Conservation (phyloP, 495 filamentous ascomycete genomes). For the Penicillium daleae region DNA sequence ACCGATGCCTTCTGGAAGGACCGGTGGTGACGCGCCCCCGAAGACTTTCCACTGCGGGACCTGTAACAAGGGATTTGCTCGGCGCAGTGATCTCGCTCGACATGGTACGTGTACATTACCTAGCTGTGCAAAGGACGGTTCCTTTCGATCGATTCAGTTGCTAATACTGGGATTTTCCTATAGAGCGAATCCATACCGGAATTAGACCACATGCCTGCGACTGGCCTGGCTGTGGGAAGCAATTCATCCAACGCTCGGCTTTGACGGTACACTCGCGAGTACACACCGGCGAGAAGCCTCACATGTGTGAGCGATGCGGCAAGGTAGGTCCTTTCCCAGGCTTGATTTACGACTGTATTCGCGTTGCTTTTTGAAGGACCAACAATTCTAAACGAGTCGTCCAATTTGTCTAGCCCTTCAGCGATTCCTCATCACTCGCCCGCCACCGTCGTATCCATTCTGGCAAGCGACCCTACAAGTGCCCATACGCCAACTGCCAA, state of each 20-base stretch:
- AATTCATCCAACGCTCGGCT: slow-evolving; percentile 97
- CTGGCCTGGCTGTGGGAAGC: slow-evolving; percentile 85
- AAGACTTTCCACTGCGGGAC: slow-evolving; percentile 92
- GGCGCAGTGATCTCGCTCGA: slow-evolving; percentile 90
- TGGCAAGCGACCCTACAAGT: slow-evolving; percentile 95
- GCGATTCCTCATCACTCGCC: slow-evolving; percentile 93
- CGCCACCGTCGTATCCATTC: slow-evolving; percentile 94
- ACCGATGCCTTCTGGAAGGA: slow-evolving; percentile 44
- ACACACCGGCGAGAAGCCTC: slow-evolving; percentile 97
- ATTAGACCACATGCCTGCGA: slow-evolving; percentile 92
- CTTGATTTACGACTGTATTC: background rate
- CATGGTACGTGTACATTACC: slow-evolving; percentile 69
- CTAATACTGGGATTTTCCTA: slow-evolving; percentile 24
- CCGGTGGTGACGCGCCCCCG: slow-evolving; percentile 55
- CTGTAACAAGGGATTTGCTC: slow-evolving; percentile 90
- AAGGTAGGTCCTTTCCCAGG: slow-evolving; percentile 64
- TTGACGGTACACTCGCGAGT: slow-evolving; percentile 94
- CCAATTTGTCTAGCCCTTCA: slow-evolving; percentile 75
- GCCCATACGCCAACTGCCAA: slow-evolving; percentile 95
- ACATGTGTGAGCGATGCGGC: slow-evolving; percentile 95
- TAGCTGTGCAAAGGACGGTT: background rate
- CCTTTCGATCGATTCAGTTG: slow-evolving; percentile 16
- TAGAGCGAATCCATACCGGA: slow-evolving; percentile 95
- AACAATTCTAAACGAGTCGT: slow-evolving; percentile 7
- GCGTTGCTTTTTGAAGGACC: background rate